Conservation (phyloP, 305 asterid species). For the Fraxinus platypoda region DNA sequence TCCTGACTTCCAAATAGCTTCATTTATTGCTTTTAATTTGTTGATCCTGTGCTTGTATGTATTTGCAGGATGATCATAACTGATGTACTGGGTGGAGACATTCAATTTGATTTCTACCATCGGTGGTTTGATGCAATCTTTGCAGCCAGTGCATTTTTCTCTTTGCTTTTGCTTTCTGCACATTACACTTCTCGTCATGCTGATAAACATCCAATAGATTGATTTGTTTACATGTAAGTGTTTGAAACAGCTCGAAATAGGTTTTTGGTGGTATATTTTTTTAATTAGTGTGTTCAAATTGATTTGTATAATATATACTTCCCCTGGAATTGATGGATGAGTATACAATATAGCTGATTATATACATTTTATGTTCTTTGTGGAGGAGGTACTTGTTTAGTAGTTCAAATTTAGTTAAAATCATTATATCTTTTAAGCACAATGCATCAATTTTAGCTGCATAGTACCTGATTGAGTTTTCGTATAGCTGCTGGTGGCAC, state of each 20-base stretch:
- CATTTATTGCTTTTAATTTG: neutral
- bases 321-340: neutral
- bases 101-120: constrained; percentile 90
- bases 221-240: constrained; percentile 2
- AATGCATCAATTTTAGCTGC: neutral
- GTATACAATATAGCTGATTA: neutral
- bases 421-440: neutral
- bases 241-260: neutral
- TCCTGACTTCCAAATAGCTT: neutral
- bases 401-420: neutral
- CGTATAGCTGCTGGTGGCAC: neutral
- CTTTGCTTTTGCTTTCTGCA: constrained; percentile 85
- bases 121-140: constrained; percentile 98
- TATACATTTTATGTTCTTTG: neutral
- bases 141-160: constrained; percentile 90
- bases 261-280: constrained; percentile 29
- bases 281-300: neutral
- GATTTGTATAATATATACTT: neutral
- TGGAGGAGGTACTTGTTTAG: neutral
- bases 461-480: neutral
- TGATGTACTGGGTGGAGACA: constrained; percentile 90
- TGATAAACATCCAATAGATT: constrained; percentile 95
- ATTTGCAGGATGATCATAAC: constrained; percentile 79
- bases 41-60: neutral
- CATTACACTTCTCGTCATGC: constrained; percentile 91